Conservation (phyloP, 176 grass and related monocot species). For the Oryza officinalis region DNA sequence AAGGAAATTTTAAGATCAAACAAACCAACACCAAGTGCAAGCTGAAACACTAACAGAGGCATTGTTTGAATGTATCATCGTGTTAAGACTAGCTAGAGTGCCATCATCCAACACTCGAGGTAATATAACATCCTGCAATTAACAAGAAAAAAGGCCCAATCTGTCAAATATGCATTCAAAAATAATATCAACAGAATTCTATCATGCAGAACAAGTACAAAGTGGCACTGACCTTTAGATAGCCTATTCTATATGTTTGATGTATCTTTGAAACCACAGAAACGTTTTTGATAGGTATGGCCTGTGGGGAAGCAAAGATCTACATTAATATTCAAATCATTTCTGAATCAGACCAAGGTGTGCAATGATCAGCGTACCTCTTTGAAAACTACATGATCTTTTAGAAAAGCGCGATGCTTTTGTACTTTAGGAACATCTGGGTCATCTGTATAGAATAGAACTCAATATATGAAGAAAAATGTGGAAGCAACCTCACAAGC, state of each 20-base stretch:
- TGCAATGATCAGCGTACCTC: slow-evolving; percentile 63
- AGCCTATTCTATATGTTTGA: slow-evolving; percentile 96
- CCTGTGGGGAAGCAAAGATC: slow-evolving; percentile 53
- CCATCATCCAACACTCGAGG: slow-evolving; percentile 89
- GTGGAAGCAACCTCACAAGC: slow-evolving; percentile 16
- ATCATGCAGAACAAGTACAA: slow-evolving; percentile 20
- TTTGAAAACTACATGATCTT: slow-evolving; percentile 97
- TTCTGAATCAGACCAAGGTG: slow-evolving; percentile 11
- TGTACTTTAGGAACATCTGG: slow-evolving; percentile 82
- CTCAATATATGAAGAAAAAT: slow-evolving; percentile 26
- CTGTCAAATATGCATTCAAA: slow-evolving; percentile 26
- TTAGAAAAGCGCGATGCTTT: slow-evolving; percentile 90
- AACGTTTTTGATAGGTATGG: slow-evolving; percentile 87
- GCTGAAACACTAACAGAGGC: slow-evolving; percentile 71
- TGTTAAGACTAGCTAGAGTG: slow-evolving; percentile 77
- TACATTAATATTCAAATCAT: slow-evolving; percentile 27
- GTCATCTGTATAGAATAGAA: slow-evolving; percentile 66
- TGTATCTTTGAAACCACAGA: slow-evolving; percentile 92
- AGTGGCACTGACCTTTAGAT: slow-evolving; percentile 72
- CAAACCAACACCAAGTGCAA: slow-evolving; percentile 26
- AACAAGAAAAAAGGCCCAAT: slow-evolving; percentile 16
- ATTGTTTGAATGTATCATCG: slow-evolving; percentile 91
- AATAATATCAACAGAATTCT: slow-evolving; percentile 21
- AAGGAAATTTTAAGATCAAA: slow-evolving; percentile 25
- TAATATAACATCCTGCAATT: slow-evolving; percentile 94